Evolutionary conservation across 257 asterid genomes (phyloP).

Genomic region (Eucommia ulmoides): DNA sequence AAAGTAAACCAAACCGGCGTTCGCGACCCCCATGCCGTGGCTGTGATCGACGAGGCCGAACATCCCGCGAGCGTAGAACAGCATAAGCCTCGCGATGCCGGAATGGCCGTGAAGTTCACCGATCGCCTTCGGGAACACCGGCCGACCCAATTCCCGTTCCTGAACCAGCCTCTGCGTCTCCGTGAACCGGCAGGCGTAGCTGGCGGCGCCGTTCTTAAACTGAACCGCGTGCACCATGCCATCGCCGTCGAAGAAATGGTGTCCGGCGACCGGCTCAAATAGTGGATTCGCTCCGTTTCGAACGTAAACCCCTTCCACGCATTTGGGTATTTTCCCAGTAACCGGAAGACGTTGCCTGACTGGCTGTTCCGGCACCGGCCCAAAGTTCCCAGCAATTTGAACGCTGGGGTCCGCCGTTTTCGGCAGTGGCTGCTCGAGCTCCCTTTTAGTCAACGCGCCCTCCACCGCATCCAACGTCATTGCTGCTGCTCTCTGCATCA

Average conservation of each 20-base stretch:
- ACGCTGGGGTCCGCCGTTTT: conserved; percentile 82
- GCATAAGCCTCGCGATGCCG: conserved; percentile 70
- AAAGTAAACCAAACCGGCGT: conserved; percentile 87
- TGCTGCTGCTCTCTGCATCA: conserved; percentile 68
- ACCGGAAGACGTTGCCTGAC: conserved; percentile 50
- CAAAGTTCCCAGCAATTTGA: conserved; percentile 84
- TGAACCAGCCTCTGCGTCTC: conserved; percentile 68
- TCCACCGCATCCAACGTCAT: conserved; percentile 79
- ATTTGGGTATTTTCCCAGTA: conserved; percentile 48
- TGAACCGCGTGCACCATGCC: conserved; percentile 93
- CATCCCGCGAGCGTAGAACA: conserved; percentile 76
- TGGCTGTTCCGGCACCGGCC: conserved; percentile 86
- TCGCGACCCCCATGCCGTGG: conserved; percentile 85
- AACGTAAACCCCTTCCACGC: conserved; percentile 64
- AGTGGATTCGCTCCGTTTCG: conserved; percentile 93
- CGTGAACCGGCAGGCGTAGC: conserved; percentile 81
- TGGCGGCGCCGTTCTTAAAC: conserved; percentile 47
- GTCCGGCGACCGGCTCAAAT: conserved; percentile 82
- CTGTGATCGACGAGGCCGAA: conserved; percentile 55
- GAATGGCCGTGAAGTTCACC: conserved; percentile 96
- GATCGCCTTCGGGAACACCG: conserved; percentile 92
- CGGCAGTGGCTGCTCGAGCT: conserved; percentile 58
- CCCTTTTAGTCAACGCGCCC: conserved; percentile 42
- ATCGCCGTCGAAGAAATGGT: conserved; percentile 96
- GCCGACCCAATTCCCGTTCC: conserved; percentile 61